These are phyloP conservation scores for Scheffersomyces titani DNA, from an alignment of 1,139 yeast genomes.

Conservation along the genomic window DNA sequence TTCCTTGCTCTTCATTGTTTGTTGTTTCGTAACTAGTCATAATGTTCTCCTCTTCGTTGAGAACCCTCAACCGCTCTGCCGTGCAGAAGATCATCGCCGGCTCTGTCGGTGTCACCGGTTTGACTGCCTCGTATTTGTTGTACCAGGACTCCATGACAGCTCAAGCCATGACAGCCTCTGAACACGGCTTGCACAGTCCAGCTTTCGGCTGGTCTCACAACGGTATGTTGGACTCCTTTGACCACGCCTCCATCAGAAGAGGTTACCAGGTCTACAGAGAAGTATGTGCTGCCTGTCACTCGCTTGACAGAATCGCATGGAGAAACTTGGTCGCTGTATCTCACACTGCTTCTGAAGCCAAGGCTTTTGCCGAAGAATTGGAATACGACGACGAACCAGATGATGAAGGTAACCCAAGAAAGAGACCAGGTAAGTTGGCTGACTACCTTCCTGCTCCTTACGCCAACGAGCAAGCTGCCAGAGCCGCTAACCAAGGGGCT, in stretches of 20 bases:
- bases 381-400: slow-evolving; percentile 99
- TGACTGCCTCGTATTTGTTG: slow-evolving; percentile 71
- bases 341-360: slow-evolving; percentile 87
- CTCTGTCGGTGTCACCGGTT: slow-evolving; percentile 67
- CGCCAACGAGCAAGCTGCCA: slow-evolving; percentile 97
- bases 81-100: slow-evolving; percentile 61
- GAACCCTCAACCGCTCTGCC: slow-evolving; percentile 24
- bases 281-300: slow-evolving; percentile 99
- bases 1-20: background rate
- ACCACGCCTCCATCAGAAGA: slow-evolving; percentile 96
- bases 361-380: slow-evolving; percentile 92
- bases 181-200: slow-evolving; percentile 97
- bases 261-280: slow-evolving; percentile 99
- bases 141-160: slow-evolving; percentile 84
- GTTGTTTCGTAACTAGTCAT: background rate
- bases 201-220: slow-evolving; percentile 91
- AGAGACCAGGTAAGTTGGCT: slow-evolving; percentile 97
- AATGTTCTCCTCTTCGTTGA: background rate
- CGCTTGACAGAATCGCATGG: slow-evolving; percentile 97
- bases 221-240: slow-evolving; percentile 90
- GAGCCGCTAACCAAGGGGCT: slow-evolving; percentile 99
- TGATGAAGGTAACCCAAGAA: slow-evolving; percentile 98
- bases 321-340: slow-evolving; percentile 97
- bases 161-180: slow-evolving; percentile 97
- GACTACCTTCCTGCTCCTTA: slow-evolving; percentile 96